These are phyloP conservation scores for Zychaea mexicana DNA, from an alignment of 371 early-diverging fungal genomes.

Conservation along the genomic window DNA sequence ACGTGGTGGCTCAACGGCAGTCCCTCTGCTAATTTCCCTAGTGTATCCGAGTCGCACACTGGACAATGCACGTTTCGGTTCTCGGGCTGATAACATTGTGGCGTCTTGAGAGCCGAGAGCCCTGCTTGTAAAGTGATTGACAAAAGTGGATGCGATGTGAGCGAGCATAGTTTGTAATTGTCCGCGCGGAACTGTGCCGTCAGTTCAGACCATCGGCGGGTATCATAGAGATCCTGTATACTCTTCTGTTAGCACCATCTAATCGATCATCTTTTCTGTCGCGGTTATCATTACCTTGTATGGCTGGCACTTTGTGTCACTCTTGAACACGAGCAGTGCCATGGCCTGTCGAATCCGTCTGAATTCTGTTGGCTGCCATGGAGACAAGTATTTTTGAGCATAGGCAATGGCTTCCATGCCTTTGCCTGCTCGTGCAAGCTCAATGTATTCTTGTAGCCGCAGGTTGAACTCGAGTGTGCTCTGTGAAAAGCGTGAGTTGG, in stretches of 20 bases:
- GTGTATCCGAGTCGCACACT: constrained; percentile 83
- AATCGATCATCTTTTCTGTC: neutral
- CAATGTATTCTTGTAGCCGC: constrained; percentile 91
- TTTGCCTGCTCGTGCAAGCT: constrained; percentile 70
- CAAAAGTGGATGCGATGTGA: constrained; percentile 83
- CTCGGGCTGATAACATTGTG: constrained; percentile 71
- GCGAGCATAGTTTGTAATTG: constrained; percentile 81
- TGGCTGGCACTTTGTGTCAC: constrained; percentile 68
- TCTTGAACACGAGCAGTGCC: constrained; percentile 81
- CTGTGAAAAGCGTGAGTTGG: constrained; percentile 33
- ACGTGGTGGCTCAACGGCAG: constrained; percentile 92
- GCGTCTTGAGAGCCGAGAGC: constrained; percentile 89
- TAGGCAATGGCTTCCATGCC: constrained; percentile 80
- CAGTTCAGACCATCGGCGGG: constrained; percentile 78
- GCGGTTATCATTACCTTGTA: constrained; percentile 16
- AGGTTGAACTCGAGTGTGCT: constrained; percentile 94
- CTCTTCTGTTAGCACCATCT: too few relatives aligned
- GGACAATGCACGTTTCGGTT: constrained; percentile 92
- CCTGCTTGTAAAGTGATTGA: constrained; percentile 92
- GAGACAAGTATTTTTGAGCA: constrained; percentile 78
- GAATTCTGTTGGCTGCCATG: constrained; percentile 73
- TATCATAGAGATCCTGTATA: constrained; percentile 65
- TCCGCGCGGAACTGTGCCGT: constrained; percentile 80
- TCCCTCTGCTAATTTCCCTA: constrained; percentile 79
- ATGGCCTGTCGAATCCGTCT: constrained; percentile 84